These are phyloP conservation scores for Paramecium octaurelia DNA, from an alignment of 73 alveolate species.

Conservation along the genomic window DNA sequence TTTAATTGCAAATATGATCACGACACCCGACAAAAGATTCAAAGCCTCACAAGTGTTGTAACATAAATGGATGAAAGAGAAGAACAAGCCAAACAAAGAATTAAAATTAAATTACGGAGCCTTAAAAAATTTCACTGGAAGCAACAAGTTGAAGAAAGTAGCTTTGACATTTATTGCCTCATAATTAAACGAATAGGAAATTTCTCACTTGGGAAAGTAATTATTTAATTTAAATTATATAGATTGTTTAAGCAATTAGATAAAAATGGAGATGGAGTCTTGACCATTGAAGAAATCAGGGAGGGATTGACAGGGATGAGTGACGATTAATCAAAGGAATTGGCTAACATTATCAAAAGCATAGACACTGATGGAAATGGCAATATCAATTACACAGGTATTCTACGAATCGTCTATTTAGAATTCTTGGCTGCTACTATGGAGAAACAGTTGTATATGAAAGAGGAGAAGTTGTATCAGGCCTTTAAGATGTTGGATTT, in stretches of 20 bases:
- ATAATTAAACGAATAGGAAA: slow-evolving; percentile 59
- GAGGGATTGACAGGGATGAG: slow-evolving; percentile 61
- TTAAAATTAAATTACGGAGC: slow-evolving; percentile 53
- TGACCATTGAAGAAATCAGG: slow-evolving; percentile 65
- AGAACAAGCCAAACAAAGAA: slow-evolving; percentile 52
- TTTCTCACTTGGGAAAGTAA: slow-evolving; percentile 59
- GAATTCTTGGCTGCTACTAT: slow-evolving; percentile 71
- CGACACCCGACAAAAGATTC: slow-evolving; percentile 65
- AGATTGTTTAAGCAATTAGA: slow-evolving; percentile 62
- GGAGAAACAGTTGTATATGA: slow-evolving; percentile 63
- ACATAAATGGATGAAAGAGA: slow-evolving; percentile 68
- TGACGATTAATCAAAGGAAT: slow-evolving; percentile 47
- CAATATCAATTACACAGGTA: slow-evolving; percentile 59
- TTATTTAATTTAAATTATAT: not conserved
- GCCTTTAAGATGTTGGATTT: slow-evolving; percentile 65
- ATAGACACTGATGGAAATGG: slow-evolving; percentile 74
- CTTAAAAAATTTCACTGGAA: slow-evolving; percentile 48
- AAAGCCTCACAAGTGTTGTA: slow-evolving; percentile 62
- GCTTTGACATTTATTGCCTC: slow-evolving; percentile 68
- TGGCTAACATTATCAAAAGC: slow-evolving; percentile 51
- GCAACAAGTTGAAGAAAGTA: slow-evolving; percentile 61
- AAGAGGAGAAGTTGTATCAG: slow-evolving; percentile 58
- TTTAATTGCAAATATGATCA: slow-evolving; percentile 68
- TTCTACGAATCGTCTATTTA: not conserved
- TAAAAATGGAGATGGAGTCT: slow-evolving; percentile 70